Conservation (phyloP, 441 rosid species). For the Syzygium malaccense region DNA sequence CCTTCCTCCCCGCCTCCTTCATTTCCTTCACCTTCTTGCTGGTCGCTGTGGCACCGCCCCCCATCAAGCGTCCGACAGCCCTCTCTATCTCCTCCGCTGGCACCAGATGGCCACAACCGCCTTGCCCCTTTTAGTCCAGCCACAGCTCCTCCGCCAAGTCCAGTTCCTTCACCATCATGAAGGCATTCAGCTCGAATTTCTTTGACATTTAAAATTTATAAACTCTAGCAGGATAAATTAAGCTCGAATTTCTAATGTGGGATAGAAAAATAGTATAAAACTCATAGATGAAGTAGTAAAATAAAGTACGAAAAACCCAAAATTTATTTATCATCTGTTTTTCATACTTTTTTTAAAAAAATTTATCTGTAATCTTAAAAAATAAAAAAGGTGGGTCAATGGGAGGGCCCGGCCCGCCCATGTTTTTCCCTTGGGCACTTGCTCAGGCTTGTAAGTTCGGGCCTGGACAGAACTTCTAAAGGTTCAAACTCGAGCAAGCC, state of each 20-base stretch:
- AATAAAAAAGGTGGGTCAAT: too few relatives aligned
- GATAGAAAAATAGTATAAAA: background rate
- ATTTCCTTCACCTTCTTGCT: constrained; percentile 33
- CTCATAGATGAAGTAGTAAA: background rate
- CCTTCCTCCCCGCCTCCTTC: constrained; percentile 17
- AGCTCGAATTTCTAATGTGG: background rate
- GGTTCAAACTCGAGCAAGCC: too few relatives aligned
- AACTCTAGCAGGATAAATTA: background rate
- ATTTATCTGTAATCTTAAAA: too few relatives aligned
- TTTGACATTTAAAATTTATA: fast-evolving
- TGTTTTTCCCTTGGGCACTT: too few relatives aligned
- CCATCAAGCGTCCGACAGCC: background rate
- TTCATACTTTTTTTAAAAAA: background rate
- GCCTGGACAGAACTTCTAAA: too few relatives aligned
- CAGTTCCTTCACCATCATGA: background rate
- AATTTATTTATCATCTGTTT: background rate
- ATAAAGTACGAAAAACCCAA: background rate
- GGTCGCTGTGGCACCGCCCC: background rate
- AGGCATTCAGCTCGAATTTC: background rate
- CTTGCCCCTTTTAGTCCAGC: background rate
- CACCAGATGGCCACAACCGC: background rate
- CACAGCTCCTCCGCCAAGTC: background rate
- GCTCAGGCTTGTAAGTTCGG: too few relatives aligned
- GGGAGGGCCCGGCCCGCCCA: too few relatives aligned
- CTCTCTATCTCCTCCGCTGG: too few relatives aligned